Evolutionary conservation across 2,329 filamentous ascomycete species (phyloP), one percentile per base, ranked within the genome.

Genomic region (Aspergillus glaucus): DNA sequence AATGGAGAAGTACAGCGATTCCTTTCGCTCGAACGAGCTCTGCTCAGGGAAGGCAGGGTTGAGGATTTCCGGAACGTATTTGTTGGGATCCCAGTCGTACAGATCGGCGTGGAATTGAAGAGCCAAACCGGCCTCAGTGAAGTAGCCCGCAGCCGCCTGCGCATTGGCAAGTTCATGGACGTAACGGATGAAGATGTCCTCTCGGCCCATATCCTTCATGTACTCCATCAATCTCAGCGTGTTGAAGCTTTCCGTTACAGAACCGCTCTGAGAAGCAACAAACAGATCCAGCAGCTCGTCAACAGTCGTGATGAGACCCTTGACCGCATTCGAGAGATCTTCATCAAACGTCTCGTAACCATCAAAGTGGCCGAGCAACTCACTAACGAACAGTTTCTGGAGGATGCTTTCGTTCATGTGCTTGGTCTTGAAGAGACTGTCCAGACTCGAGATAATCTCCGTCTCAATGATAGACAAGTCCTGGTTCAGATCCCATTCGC

Each of bases 401-500:
- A 93, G 76, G 26, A 95, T 85, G 55, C 85, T 92, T 69, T 96
- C 92, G 0, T 87, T 94, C 62, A 95, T 76, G 5, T 86, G 84
- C 70, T 91, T 93, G 6, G 85, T 81, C 70, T 96, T 95, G 77
- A 96, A 96, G 46, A 95, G 81, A 21, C 80, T 77, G 64, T 98
- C 93, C 47, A 98, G 73, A 56, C 88, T 94, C 61, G 96, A 92
- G 59, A 98, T 95, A 75, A 97, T 91, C 68, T 96, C 93, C 2
- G 90, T 93, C 68, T 97, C 91, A 45, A 98, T 87, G 43, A 93
- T 84, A 2, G 86, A 86, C 43, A 98, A 73, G 64, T 97, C 92
- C 64, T 95, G 88, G 64, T 90, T 96, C 55, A 98, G 71, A 14
- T 90, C 91, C 93, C 93, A 98, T 69, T 98, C 93, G 70, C 91